A percentile compares a stretch with the other conserved stretches of the same genome.
phyloP scores from a whole-genome alignment of 2,329 filamentous ascomycete genomes.

The Aspergillus versicolor region DNA sequence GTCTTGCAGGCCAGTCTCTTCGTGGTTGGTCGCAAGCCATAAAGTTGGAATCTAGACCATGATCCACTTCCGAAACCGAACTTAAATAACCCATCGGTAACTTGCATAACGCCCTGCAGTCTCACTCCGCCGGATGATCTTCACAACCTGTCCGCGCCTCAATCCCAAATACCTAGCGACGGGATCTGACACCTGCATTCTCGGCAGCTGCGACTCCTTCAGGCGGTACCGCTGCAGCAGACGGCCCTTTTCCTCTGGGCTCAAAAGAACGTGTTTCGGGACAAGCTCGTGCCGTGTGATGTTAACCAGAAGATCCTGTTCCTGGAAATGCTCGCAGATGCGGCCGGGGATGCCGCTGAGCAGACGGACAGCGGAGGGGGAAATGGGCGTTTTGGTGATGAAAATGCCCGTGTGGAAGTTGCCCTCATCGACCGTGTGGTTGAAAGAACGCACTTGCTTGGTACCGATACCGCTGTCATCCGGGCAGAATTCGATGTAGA shows the following conservation, averaged over 20 bases:
- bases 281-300: conserved; percentile 98
- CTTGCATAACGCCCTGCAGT: conserved; percentile 95
- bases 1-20: too few relatives aligned
- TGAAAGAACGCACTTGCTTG: conserved; percentile 88
- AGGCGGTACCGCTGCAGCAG: conserved; percentile 86
- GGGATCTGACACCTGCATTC: conserved; percentile 87
- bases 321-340: conserved; percentile 90
- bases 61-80: not conserved
- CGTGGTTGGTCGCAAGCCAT: not conserved
- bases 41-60: not conserved
- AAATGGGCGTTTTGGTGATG: conserved; percentile 78
- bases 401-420: conserved; percentile 90
- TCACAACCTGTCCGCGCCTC: conserved; percentile 90
- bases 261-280: conserved; percentile 87
- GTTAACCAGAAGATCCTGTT: conserved; percentile 94
- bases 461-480: conserved; percentile 76
- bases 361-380: conserved; percentile 82
- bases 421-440: conserved; percentile 74
- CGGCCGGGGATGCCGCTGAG: conserved; percentile 75
- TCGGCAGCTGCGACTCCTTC: conserved; percentile 95
- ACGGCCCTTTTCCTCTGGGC: conserved; percentile 81
- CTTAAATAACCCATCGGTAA: conserved; percentile 69
- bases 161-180: conserved; percentile 90
- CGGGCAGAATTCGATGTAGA: conserved; percentile 90
- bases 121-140: conserved; percentile 95